Evolutionary conservation across 306 rosid species (phyloP).

Genomic region (Abrus pulchellus): DNA sequence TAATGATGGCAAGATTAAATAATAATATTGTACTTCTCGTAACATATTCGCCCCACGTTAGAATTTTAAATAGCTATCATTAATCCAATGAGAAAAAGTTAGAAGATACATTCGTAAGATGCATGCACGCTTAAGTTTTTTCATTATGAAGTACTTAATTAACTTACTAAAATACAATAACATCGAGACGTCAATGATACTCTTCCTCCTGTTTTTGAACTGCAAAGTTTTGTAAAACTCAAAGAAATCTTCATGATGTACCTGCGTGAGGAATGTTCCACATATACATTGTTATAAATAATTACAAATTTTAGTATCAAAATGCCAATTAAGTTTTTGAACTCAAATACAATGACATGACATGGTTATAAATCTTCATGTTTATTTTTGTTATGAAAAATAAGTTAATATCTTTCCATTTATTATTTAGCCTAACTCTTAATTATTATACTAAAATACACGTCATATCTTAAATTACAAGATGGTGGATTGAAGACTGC

Average conservation of each 20-base stretch:
- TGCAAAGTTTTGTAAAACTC: constrained; percentile 28
- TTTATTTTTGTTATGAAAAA: too few relatives aligned
- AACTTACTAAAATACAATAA: constrained; percentile 17
- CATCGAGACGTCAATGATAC: constrained; percentile 43
- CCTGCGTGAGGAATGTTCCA: constrained; percentile 38
- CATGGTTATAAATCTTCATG: too few relatives aligned
- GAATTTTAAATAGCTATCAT: constrained; percentile 6
- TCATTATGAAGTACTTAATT: constrained; percentile 29
- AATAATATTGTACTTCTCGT: constrained; percentile 12
- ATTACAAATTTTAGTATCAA: not conserved
- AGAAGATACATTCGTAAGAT: constrained; percentile 36
- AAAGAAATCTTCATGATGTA: constrained; percentile 34
- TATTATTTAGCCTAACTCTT: too few relatives aligned
- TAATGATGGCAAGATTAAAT: not conserved
- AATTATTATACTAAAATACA: too few relatives aligned
- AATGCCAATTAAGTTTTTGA: not conserved
- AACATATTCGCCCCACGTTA: constrained; percentile 31
- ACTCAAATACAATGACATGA: too few relatives aligned
- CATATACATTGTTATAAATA: not conserved
- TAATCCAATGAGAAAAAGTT: constrained; percentile 34
- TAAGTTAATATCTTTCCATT: too few relatives aligned
- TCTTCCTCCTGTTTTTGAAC: constrained; percentile 14
- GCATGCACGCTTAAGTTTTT: constrained; percentile 48
- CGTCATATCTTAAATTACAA: too few relatives aligned
- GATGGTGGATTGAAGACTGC: too few relatives aligned